Evolutionary conservation across 1,284 basidiomycete species (phyloP).

Genomic region (Microbotryomycetes sp.): DNA sequence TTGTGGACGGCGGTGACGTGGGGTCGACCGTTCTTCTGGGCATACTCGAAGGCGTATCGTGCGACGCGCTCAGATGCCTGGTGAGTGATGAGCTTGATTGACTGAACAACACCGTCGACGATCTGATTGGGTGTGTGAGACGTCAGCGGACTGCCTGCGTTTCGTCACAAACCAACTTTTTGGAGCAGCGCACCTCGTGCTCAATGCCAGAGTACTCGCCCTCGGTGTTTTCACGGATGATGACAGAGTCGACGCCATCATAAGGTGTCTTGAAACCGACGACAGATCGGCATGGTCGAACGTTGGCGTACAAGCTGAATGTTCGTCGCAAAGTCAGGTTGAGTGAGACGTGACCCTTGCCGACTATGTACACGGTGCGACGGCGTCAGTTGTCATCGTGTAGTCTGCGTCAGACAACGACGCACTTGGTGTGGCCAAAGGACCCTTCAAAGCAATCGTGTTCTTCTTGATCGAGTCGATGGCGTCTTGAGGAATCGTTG

Average conservation of each 20-base stretch:
- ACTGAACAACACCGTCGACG: constrained; percentile 97
- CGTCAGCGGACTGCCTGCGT: not conserved
- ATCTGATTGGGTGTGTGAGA: constrained; percentile 45
- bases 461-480: constrained; percentile 92
- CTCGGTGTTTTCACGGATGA: constrained; percentile 99
- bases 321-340: constrained; percentile 95
- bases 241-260: constrained; percentile 94
- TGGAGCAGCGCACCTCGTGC: constrained; percentile 63
- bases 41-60: constrained; percentile 97
- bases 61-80: constrained; percentile 98
- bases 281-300: constrained; percentile 93
- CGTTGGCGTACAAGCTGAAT: constrained; percentile 97
- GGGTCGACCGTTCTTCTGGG: constrained; percentile 75
- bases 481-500: constrained; percentile 87
- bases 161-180: constrained; percentile 2
- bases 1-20: constrained; percentile 99
- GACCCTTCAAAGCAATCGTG: constrained; percentile 96
- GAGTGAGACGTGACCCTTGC: constrained; percentile 97
- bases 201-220: constrained; percentile 99
- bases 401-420: constrained; percentile 16
- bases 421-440: constrained; percentile 85
- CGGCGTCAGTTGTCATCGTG: not conserved
- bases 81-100: constrained; percentile 99
- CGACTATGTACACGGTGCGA: constrained; percentile 55
- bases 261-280: constrained; percentile 97